Conservation (phyloP, 331 rosid species). For the Dryas integrifolia region DNA sequence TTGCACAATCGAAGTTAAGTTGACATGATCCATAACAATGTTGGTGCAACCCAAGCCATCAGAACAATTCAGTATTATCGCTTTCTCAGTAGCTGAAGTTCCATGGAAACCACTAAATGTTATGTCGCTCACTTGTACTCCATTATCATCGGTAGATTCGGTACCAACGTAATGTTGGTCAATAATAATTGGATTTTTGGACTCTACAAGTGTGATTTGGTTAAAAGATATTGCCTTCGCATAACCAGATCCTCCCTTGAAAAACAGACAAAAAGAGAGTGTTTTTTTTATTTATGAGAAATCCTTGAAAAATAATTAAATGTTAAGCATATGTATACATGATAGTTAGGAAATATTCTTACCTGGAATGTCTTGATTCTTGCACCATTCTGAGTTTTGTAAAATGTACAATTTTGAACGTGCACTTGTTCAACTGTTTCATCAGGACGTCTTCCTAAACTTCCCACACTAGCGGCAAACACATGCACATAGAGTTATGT, state of each 20-base stretch:
- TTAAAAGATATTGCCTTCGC: constrained; percentile 22
- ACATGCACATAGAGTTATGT: not conserved
- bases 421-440: constrained; percentile 25
- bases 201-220: constrained; percentile 24
- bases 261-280: too few species aligned
- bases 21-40: constrained; percentile 24
- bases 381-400: constrained; percentile 22
- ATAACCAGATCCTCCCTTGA: constrained; percentile 37
- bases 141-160: not conserved
- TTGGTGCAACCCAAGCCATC: constrained; percentile 18
- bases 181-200: constrained; percentile 20
- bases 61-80: constrained; percentile 34
- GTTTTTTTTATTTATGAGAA: not conserved
- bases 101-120: constrained; percentile 34
- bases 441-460: constrained; percentile 25
- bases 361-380: constrained; percentile 44
- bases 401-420: constrained; percentile 30
- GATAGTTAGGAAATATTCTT: not conserved
- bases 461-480: constrained; percentile 36
- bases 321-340: not conserved
- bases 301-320: not conserved
- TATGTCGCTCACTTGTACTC: constrained; percentile 28
- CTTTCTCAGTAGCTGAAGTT: constrained; percentile 18
- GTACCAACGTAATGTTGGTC: constrained; percentile 30
- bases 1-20: constrained; percentile 19